Evolutionary conservation across 345 rosid genomes (phyloP).

Genomic region (Gossypium stocksii): DNA sequence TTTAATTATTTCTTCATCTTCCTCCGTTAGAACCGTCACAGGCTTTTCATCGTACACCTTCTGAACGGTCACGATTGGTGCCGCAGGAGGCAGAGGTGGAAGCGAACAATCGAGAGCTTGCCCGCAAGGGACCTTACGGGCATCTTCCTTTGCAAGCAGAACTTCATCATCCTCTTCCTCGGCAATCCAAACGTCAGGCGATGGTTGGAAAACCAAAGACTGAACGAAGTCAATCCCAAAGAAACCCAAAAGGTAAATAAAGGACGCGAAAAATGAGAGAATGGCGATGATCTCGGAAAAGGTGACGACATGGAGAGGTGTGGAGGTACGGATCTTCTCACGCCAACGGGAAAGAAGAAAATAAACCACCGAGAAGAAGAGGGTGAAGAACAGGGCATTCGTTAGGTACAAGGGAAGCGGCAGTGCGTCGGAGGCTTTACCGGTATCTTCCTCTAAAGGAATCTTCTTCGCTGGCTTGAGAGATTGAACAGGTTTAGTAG

Average conservation of each 20-base stretch:
- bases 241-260: conserved; percentile 56
- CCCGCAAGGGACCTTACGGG: conserved; percentile 39
- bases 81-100: not conserved
- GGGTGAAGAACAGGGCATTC: conserved; percentile 53
- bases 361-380: conserved; percentile 62
- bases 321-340: conserved; percentile 63
- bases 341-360: conserved; percentile 67
- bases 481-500: conserved; percentile 1
- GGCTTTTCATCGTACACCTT: conserved; percentile 17
- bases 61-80: not conserved
- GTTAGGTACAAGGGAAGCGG: conserved; percentile 46
- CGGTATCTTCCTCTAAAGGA: not conserved
- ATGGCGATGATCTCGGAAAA: conserved; percentile 56
- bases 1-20: conserved; percentile 52
- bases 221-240: conserved; percentile 68
- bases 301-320: conserved; percentile 55
- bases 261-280: conserved; percentile 49
- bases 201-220: conserved; percentile 44
- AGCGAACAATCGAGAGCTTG: conserved; percentile 46
- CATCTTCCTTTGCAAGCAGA: conserved; percentile 32
- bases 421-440: conserved; percentile 45
- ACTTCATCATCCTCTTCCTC: conserved; percentile 34
- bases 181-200: conserved; percentile 45
- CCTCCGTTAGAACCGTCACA: conserved; percentile 23
- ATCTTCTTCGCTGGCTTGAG: conserved; percentile 1